Conservation (phyloP, 805 yeast genomes). For the Lipomyces yamanashiensis region DNA sequence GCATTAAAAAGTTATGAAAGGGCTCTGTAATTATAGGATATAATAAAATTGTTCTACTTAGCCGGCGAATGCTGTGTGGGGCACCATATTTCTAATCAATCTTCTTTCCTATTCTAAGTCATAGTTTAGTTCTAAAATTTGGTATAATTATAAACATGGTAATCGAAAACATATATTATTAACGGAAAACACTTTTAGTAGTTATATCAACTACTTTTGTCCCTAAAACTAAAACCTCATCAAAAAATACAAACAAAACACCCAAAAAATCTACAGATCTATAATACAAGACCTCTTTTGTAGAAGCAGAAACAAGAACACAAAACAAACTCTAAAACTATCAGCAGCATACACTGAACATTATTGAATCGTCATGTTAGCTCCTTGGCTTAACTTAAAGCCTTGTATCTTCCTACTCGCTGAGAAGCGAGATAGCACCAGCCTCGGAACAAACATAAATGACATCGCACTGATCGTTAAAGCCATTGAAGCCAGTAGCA, state of each 20-base stretch:
- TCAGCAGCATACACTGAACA: not conserved
- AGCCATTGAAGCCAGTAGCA: constrained; percentile 91
- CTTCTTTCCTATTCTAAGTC: no score
- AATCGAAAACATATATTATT: no score
- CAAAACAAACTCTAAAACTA: not conserved
- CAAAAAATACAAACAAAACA: not conserved
- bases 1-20: constrained; percentile 9
- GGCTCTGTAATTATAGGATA: constrained; percentile 21
- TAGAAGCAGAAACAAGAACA: not conserved
- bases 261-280: not conserved
- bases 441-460: constrained; percentile 61
- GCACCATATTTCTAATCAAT: no score
- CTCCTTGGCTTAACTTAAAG: no score
- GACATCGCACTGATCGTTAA: constrained; percentile 60
- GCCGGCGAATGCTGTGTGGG: no score
- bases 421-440: constrained; percentile 30
- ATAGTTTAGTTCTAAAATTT: no score
- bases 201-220: no score
- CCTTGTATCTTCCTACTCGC: constrained; percentile 1
- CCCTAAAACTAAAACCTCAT: no score
- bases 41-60: not conserved
- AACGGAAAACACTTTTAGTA: no score
- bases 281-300: not conserved
- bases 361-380: no score
- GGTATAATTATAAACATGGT: no score